These are phyloP conservation scores for Dittrichia graveolens DNA, from an alignment of 129 eudicot species.

Conservation along the genomic window DNA sequence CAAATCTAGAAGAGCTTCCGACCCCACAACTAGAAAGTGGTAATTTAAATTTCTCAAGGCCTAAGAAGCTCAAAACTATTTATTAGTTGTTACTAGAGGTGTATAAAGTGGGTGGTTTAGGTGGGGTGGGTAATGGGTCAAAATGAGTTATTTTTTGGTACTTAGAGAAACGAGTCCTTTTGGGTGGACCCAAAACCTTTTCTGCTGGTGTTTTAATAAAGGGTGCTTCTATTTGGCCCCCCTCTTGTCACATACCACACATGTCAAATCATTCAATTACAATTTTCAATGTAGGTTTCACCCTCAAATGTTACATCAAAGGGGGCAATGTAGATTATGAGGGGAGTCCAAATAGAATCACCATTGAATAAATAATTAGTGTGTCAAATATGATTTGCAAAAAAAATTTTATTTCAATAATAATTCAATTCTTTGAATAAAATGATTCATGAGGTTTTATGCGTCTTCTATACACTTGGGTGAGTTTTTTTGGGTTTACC, in stretches of 20 bases:
- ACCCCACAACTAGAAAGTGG: conserved; percentile 41
- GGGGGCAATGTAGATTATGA: too few species aligned
- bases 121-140: not conserved
- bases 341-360: too few species aligned
- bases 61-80: not conserved
- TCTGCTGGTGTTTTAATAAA: not conserved
- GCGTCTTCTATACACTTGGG: not conserved
- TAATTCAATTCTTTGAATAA: not conserved
- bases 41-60: conserved; percentile 29
- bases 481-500: not conserved
- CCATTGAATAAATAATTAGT: too few species aligned
- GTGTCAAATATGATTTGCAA: not conserved
- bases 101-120: conserved; percentile 2
- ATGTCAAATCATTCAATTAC: too few species aligned
- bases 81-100: not conserved
- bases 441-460: not conserved
- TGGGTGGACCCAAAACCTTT: not conserved
- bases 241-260: too few species aligned
- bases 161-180: not conserved
- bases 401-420: not conserved
- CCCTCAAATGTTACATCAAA: too few species aligned
- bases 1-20: conserved; percentile 33
- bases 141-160: not conserved
- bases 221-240: too few species aligned
- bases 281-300: too few species aligned